phyloP scores from a whole-genome alignment of 1,139 yeast species.

The Pneumocystis murina region DNA sequence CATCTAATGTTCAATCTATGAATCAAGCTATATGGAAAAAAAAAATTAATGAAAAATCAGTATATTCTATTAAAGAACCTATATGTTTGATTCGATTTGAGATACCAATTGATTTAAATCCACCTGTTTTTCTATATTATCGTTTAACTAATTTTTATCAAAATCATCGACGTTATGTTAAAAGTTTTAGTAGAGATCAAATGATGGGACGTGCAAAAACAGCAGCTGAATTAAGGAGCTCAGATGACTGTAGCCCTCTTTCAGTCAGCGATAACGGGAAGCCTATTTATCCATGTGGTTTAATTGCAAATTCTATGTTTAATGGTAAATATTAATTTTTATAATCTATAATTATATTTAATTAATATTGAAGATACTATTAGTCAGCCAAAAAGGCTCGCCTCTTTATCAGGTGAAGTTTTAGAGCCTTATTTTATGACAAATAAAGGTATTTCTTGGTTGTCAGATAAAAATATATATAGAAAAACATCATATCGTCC shows the following conservation, averaged over 20 bases:
- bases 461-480: constrained; percentile 61
- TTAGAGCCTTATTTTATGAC: constrained; percentile 45
- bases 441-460: constrained; percentile 70
- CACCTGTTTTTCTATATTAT: constrained; percentile 69
- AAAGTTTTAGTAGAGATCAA: constrained; percentile 83
- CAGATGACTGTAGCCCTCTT: constrained; percentile 82
- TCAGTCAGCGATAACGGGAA: constrained; percentile 38
- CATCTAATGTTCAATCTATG: constrained; percentile 11
- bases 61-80: constrained; percentile 19
- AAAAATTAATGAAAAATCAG: neutral
- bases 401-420: constrained; percentile 11
- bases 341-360: neutral
- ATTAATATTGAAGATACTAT: constrained; percentile 5
- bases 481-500: constrained; percentile 61
- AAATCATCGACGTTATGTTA: constrained; percentile 85
- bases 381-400: constrained; percentile 3
- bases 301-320: constrained; percentile 83
- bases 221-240: constrained; percentile 43
- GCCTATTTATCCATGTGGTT: constrained; percentile 80
- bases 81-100: constrained; percentile 68
- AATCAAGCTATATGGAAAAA: constrained; percentile 6
- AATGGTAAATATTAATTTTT: constrained; percentile 37
- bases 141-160: constrained; percentile 72
- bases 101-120: constrained; percentile 57
- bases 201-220: constrained; percentile 60